phyloP scores from a whole-genome alignment of 495 filamentous ascomycete genomes.

The Chaetomidium leptoderma region DNA sequence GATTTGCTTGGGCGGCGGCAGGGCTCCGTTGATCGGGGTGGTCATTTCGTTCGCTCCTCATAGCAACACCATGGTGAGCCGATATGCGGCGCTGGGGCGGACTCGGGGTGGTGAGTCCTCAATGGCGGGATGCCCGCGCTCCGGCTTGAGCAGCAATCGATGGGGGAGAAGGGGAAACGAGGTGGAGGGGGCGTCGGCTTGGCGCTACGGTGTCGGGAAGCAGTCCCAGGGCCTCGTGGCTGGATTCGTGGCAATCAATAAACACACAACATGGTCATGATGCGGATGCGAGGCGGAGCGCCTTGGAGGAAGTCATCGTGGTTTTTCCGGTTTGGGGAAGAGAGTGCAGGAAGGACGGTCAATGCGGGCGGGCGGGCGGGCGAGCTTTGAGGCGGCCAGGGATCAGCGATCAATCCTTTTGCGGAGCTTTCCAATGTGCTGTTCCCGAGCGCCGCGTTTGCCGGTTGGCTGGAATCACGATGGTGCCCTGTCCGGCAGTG shows the following conservation, averaged over 20 bases:
- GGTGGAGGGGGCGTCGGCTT: not conserved
- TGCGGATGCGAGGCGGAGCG: constrained; percentile 17
- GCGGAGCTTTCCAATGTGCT: constrained; percentile 9
- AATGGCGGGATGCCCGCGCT: constrained; percentile 11
- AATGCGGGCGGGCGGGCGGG: not conserved
- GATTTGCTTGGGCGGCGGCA: constrained; percentile 54
- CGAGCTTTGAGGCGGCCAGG: not conserved
- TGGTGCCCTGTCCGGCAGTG: not conserved
- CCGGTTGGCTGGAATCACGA: constrained; percentile 7
- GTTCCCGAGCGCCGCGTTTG: not conserved
- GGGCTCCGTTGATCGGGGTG: constrained; percentile 38
- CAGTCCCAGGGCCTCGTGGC: not conserved
- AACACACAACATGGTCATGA: constrained; percentile 30
- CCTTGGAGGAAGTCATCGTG: constrained; percentile 25
- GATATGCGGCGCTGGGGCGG: constrained; percentile 10
- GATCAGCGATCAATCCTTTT: constrained; percentile 8
- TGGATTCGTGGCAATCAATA: constrained; percentile 23
- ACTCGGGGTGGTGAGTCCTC: constrained; percentile 13
- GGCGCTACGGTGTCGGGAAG: constrained; percentile 9
- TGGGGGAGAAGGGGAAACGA: not conserved
- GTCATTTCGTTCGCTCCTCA: constrained; percentile 37
- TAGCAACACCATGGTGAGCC: constrained; percentile 32
- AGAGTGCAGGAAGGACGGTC: not conserved
- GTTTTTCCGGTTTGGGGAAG: constrained; percentile 5
- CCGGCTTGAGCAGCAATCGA: not conserved